Conservation (phyloP, 331 rosid species). For the Acacia pycnantha region DNA sequence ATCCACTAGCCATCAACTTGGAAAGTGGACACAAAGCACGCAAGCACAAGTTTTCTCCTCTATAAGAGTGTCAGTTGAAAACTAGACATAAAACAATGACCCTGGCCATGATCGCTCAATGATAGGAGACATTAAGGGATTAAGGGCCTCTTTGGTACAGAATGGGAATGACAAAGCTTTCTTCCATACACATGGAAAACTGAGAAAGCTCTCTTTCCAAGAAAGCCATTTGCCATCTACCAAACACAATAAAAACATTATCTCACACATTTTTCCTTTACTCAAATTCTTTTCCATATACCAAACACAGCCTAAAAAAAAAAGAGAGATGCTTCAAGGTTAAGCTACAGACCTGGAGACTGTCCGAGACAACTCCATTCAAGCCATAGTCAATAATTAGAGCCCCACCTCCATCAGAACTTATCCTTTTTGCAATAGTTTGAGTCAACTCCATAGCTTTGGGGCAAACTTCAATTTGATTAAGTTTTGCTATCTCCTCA, state of each 20-base stretch:
- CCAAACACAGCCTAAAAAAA: not conserved
- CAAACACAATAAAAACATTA: not conserved
- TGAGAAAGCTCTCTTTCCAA: not conserved
- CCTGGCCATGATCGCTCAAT: not conserved
- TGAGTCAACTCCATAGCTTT: conserved; percentile 83
- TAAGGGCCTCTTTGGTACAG: not conserved
- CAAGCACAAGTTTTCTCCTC: not conserved
- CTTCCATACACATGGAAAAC: not conserved
- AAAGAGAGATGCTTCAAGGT: not conserved
- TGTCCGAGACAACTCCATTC: conserved; percentile 74
- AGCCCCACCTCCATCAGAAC: conserved; percentile 96
- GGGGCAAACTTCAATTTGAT: conserved; percentile 92
- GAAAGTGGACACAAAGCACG: not conserved
- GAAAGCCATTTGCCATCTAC: not conserved
- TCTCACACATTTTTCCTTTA: not conserved
- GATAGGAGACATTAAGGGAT: not conserved
- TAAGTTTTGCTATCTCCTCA: conserved; percentile 64
- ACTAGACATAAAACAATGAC: not conserved
- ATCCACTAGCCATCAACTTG: not conserved
- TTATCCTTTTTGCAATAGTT: conserved; percentile 68
- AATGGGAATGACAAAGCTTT: not conserved
- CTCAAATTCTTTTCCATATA: not conserved
- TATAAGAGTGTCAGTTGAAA: not conserved
- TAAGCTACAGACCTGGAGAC: conserved; percentile 73
- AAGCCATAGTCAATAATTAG: conserved; percentile 91